A percentile compares a stretch with the other conserved stretches of the same genome.
These are phyloP conservation scores for Cucurbita ficifolia DNA, from an alignment of 306 rosid genomes.

Conservation along the genomic window DNA sequence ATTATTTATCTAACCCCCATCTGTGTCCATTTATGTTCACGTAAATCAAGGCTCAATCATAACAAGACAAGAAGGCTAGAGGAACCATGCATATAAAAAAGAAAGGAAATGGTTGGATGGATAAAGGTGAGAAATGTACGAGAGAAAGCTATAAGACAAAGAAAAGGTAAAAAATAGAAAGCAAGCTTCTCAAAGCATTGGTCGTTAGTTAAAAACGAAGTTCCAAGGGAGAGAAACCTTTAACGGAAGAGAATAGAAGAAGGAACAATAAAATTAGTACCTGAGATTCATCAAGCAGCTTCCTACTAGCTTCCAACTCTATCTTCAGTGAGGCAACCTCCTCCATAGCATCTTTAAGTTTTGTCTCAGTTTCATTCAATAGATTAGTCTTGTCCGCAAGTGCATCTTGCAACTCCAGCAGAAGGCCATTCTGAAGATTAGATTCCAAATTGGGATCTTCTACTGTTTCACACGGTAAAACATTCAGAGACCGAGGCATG, in stretches of 20 bases:
- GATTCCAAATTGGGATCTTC: slow-evolving; percentile 38
- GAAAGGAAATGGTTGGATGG: background rate
- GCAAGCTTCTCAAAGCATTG: background rate
- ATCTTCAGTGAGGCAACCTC: slow-evolving; percentile 48
- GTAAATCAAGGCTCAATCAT: background rate
- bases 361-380: slow-evolving; percentile 48
- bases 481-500: slow-evolving; percentile 50
- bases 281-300: slow-evolving; percentile 96
- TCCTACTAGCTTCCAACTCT: slow-evolving; percentile 67
- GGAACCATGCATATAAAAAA: background rate
- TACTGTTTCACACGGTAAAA: slow-evolving; percentile 35
- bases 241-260: background rate
- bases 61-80: background rate
- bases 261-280: slow-evolving; percentile 19
- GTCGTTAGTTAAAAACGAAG: background rate
- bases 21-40: background rate
- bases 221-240: background rate
- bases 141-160: background rate
- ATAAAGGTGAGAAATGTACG: background rate
- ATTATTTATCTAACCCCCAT: background rate
- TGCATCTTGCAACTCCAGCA: slow-evolving; percentile 52
- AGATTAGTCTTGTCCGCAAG: slow-evolving; percentile 53
- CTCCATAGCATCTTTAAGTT: slow-evolving; percentile 54
- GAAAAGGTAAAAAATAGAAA: background rate
- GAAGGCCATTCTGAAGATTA: slow-evolving; percentile 28